Conservation (phyloP, 768 basidiomycete species). For the Pleurotus tuoliensis region DNA sequence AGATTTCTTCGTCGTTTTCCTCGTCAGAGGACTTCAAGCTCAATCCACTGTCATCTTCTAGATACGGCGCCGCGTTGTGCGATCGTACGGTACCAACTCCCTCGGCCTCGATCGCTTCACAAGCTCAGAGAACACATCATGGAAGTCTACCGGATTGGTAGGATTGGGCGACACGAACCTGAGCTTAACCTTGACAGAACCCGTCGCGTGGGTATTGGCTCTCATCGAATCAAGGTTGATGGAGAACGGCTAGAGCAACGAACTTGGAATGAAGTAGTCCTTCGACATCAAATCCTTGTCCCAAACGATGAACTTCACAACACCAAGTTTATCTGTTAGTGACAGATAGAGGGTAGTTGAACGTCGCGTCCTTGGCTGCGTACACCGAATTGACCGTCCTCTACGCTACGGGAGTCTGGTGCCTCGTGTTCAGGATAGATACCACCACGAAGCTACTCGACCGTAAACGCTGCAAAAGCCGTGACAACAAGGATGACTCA, state of each 20-base stretch:
- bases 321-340: too few relatives aligned
- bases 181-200: conserved; percentile 39
- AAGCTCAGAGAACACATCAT: conserved; percentile 59
- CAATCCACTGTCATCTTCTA: conserved; percentile 77
- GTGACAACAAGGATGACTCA: conserved; percentile 33
- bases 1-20: conserved; percentile 27
- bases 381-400: conserved; percentile 68
- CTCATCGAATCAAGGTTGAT: conserved; percentile 39
- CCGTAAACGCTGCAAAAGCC: not conserved
- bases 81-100: too few relatives aligned
- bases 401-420: conserved; percentile 75
- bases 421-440: conserved; percentile 51
- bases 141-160: conserved; percentile 42
- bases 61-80: conserved; percentile 47
- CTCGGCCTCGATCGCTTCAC: conserved; percentile 57
- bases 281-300: conserved; percentile 88
- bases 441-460: conserved; percentile 65
- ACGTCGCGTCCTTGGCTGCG: conserved; percentile 69
- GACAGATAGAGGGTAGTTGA: conserved; percentile 86
- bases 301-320: conserved; percentile 93
- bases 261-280: conserved; percentile 61
- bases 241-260: conserved; percentile 26
- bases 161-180: conserved; percentile 46
- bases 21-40: conserved; percentile 38
- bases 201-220: conserved; percentile 34